phyloP scores from a whole-genome alignment of 2,329 filamentous ascomycete species.

The Coleophoma eucalyptorum region DNA sequence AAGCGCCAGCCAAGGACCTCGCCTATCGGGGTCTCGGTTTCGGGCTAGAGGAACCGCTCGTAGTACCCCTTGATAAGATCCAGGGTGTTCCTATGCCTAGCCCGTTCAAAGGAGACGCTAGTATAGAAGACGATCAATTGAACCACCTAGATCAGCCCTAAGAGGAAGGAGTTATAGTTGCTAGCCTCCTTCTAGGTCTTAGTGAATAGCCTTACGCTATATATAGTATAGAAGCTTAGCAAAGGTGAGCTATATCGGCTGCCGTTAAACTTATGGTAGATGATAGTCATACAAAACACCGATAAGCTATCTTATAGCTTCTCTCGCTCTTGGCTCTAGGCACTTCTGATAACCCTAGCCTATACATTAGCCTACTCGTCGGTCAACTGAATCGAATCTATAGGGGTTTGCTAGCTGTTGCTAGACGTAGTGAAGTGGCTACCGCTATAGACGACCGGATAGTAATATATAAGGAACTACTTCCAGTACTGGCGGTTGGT shows the following conservation, averaged over 20 bases:
- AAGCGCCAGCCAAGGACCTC: constrained; percentile 1
- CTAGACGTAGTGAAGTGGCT: constrained; percentile 1
- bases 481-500: constrained; percentile 3
- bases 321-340: neutral
- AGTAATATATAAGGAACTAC: constrained; percentile 2
- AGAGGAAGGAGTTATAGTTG: neutral
- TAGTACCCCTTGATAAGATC: no score
- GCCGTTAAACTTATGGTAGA: neutral
- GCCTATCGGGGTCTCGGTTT: neutral
- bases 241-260: constrained; percentile 2
- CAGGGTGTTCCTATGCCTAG: neutral
- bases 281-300: neutral
- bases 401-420: constrained; percentile 1
- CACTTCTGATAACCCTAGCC: neutral
- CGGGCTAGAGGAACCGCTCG: neutral
- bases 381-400: neutral
- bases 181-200: constrained; percentile 1
- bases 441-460: neutral
- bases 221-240: constrained; percentile 1
- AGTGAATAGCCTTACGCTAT: neutral
- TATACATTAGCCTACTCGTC: neutral
- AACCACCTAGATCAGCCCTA: neutral
- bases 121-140: neutral
- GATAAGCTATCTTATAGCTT: neutral
- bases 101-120: neutral